Evolutionary conservation across 2,329 filamentous ascomycete species (phyloP).

Genomic region (Neoascochyta sp.): DNA sequence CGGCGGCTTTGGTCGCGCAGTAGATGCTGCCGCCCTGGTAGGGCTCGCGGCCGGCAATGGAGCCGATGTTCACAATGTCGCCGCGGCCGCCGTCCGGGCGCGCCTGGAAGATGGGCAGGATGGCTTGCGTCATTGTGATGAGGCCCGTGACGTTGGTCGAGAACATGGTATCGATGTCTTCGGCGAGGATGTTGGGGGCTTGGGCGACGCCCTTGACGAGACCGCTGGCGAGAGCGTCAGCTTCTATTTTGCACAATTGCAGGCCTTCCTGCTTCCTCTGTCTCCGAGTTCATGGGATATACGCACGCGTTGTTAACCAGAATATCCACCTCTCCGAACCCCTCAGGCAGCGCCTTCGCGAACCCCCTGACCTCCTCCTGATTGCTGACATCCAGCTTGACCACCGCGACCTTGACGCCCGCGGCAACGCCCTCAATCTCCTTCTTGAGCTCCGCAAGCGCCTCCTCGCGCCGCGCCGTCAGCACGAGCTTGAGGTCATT

Average conservation of each 20-base stretch:
- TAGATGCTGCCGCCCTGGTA: slow-evolving; percentile 87
- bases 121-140: slow-evolving; percentile 93
- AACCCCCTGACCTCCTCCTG: slow-evolving; percentile 70
- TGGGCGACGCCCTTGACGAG: slow-evolving; percentile 84
- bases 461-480: slow-evolving; percentile 81
- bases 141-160: slow-evolving; percentile 89
- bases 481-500: slow-evolving; percentile 77
- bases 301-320: slow-evolving; percentile 93
- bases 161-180: slow-evolving; percentile 86
- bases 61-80: slow-evolving; percentile 94
- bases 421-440: slow-evolving; percentile 70
- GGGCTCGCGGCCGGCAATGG: slow-evolving; percentile 82
- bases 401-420: slow-evolving; percentile 73
- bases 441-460: slow-evolving; percentile 68
- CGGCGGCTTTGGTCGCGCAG: slow-evolving; percentile 87
- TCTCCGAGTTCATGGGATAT: too few relatives aligned
- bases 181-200: slow-evolving; percentile 75
- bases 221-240: slow-evolving; percentile 54
- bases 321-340: slow-evolving; percentile 80
- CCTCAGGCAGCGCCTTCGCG: slow-evolving; percentile 68
- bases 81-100: slow-evolving; percentile 67
- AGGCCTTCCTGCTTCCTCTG: too few relatives aligned
- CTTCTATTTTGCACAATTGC: slow-evolving; percentile 4
- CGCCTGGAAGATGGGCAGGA: slow-evolving; percentile 76
- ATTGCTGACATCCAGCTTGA: slow-evolving; percentile 84